phyloP scores from a whole-genome alignment of 768 basidiomycete species.

The Coprinellus micaceus region DNA sequence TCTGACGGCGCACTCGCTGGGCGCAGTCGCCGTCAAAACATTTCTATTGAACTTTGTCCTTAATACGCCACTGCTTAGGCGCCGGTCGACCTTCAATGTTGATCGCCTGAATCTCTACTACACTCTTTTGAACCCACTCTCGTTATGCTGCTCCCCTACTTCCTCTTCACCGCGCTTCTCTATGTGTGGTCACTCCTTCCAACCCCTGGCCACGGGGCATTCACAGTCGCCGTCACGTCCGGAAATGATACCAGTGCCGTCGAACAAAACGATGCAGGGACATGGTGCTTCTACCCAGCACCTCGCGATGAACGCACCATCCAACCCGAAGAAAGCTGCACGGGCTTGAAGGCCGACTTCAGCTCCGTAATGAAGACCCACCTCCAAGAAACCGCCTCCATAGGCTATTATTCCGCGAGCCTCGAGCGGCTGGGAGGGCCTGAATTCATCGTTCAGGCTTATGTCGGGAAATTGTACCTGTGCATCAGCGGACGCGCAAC shows the following conservation, averaged over 20 bases:
- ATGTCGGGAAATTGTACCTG: background rate
- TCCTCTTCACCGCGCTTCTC: background rate
- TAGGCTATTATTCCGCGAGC: background rate
- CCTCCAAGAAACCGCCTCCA: background rate
- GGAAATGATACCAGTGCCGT: background rate
- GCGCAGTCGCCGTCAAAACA: too few relatives aligned
- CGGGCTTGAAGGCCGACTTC: background rate
- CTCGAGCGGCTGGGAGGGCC: background rate
- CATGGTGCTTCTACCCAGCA: slow-evolving; percentile 1
- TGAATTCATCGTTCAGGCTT: background rate
- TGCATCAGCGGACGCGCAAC: background rate
- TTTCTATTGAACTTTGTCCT: too few relatives aligned
- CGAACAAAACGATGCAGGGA: background rate
- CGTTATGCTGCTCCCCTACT: background rate
- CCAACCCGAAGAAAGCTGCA: background rate
- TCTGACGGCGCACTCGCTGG: too few relatives aligned
- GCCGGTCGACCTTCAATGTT: too few relatives aligned
- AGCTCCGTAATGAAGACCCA: background rate
- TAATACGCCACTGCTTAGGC: too few relatives aligned
- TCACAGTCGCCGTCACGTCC: background rate
- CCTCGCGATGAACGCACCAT: background rate
- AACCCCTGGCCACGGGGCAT: background rate
- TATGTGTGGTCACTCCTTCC: background rate
- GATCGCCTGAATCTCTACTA: too few relatives aligned
- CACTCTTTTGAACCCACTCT: background rate